Evolutionary conservation across 1,139 yeast species (phyloP), one percentile per base, ranked within the genome.

Genomic region (Blastobotrys capitulatus): DNA sequence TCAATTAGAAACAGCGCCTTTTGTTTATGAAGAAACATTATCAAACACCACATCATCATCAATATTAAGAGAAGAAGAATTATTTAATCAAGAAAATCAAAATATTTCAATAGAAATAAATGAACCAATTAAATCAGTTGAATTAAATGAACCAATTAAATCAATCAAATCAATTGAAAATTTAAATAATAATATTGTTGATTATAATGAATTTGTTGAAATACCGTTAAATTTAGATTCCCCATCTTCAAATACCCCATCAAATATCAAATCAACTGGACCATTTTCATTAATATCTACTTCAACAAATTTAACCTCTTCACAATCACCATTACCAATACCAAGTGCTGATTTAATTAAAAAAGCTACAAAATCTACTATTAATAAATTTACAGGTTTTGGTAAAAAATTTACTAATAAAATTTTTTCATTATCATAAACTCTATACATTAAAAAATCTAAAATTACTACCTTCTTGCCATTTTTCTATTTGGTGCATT

Each of bases 401-500:
- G 25, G 25, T 22, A 22, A 22, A 22, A 7, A 22, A 5, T 7
- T 22, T 5, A 22, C 25, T 22, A 5, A 22, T 7, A 22, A 7
- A 22, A 22, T 22, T 5, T 22, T 22, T 5, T 22, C 25, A 22
- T 22, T 22, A 22, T 22, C 4, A 22, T 22, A 5, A 4, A 22
- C 7, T 22, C 25, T 22, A n/a, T n/a, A 22, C 25, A 5, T 4
- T 29, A 29, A 6, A 29, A 6, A 29, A 6, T 6, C 25, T 5
- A 22, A 22, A 22, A 22, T 5, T 22, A 22, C 48, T 56, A 60
- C 29, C 63, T 49, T 34, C 62, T 53, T 12, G 56, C 54, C 44
- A 59, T 60, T 2, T 53, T 52, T 15, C 52, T 29, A 34, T 52
- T 48, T 8, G 79, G 58, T 12, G 76, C 95, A 60, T 79, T 80